phyloP scores from a whole-genome alignment of 345 rosid genomes.

The Rhizophora mangle region DNA sequence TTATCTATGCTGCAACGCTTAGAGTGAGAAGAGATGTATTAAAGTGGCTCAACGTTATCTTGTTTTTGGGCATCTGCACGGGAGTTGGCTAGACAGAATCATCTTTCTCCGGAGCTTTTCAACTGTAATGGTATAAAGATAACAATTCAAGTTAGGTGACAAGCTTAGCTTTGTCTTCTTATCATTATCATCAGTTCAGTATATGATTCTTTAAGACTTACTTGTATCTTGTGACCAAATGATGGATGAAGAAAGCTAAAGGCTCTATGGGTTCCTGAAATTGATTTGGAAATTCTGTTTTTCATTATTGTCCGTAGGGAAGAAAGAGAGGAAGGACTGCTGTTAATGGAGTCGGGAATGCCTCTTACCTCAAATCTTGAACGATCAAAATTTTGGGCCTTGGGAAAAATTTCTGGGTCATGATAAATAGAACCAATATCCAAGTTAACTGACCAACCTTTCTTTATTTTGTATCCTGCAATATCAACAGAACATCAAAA shows the following conservation, averaged over 20 bases:
- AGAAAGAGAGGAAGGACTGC: neutral
- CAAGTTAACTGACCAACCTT: conserved; percentile 65
- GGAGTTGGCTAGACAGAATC: conserved; percentile 60
- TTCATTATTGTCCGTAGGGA: neutral
- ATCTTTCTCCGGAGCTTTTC: conserved; percentile 52
- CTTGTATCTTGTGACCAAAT: conserved; percentile 59
- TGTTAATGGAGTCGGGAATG: neutral
- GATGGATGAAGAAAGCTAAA: conserved; percentile 64
- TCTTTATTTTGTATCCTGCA: conserved; percentile 49
- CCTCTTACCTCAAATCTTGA: conserved; percentile 51
- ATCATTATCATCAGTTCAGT: neutral
- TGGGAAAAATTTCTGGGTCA: conserved; percentile 42
- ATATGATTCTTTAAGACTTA: conserved; percentile 20
- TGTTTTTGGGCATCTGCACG: conserved; percentile 56
- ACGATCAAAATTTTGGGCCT: conserved; percentile 50
- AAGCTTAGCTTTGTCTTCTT: neutral
- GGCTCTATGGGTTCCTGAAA: conserved; percentile 41
- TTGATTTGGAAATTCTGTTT: neutral
- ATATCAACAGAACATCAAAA: neutral
- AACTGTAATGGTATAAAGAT: conserved; percentile 25
- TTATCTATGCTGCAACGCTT: neutral
- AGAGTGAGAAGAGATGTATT: neutral
- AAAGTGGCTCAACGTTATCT: conserved; percentile 41
- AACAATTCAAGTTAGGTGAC: too few relatives aligned
- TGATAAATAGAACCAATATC: conserved; percentile 71